Evolutionary conservation across 169 alveolate species (phyloP), one percentile per base, ranked within the genome.

Genomic region (Plasmodium reichenowi): DNA sequence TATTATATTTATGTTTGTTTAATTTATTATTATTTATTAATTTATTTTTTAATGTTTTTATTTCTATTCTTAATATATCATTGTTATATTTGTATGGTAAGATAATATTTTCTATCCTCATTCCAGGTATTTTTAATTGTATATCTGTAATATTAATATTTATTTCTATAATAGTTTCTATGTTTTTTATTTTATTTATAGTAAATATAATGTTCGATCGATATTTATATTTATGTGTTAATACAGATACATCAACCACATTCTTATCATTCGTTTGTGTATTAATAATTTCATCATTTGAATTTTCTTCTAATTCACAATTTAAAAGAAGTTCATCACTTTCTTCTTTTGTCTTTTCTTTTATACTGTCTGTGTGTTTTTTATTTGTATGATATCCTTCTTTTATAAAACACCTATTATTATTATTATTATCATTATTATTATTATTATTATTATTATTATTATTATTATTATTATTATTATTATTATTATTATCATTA

Each of bases 61-160:
- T 66, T 43, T 66, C 59, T 78, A 78, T 78, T 52, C 47, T 78
- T 52, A 78, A 22, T 22, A 78, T n/a, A 47, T 78, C 89, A 45
- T 70, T 78, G 15, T 48, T 29, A 78, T 52, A 59, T 66, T 78
- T 78, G 29, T 78, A 54, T 13, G 89, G 89, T 20, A 78, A 24
- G 29, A 78, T 66, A 8, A 78, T 70, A 47, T 78, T 78, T 59
- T 78, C 89, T 13, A 78, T 52, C 52, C 89, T 67, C 89, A 78
- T 64, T 7, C 89, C 89, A n/a, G 89, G 89, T 24, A 78, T 54
- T 64, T 78, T 78, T 58, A 78, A 45, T 24, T 78, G 72, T n/a
- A 78, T 68, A 52, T 78, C 89, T 3, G 60, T 63, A 32, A 78
- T 78, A 45, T 12, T 64, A 15, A 78, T 17, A 78, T 78, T 78